Conservation (phyloP, 495 filamentous ascomycete genomes). For the Daldinia vernicosa region DNA sequence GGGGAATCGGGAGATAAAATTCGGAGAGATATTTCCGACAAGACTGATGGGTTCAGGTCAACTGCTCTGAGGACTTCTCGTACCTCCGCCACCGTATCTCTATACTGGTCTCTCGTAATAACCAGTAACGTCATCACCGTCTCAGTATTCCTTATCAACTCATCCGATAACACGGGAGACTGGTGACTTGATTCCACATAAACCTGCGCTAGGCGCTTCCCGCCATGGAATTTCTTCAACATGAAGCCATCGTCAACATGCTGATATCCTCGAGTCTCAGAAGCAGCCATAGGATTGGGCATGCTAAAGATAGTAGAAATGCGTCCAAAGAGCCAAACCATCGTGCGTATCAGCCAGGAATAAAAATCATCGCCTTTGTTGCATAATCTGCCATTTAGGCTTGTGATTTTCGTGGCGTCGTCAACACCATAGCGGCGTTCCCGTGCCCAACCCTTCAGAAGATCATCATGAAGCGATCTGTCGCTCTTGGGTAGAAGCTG, state of each 20-base stretch:
- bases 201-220: conserved; percentile 42
- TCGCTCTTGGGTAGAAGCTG: conserved; percentile 29
- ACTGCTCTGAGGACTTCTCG: conserved; percentile 16
- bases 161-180: conserved; percentile 32
- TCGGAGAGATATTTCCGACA: conserved; percentile 24
- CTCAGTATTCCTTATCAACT: conserved; percentile 18
- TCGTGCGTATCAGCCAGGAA: conserved; percentile 34
- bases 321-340: conserved; percentile 16
- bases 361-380: conserved; percentile 32
- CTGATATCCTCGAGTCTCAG: conserved; percentile 36
- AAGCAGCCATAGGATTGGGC: conserved; percentile 11
- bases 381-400: conserved; percentile 42
- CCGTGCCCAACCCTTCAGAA: conserved; percentile 40
- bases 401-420: conserved; percentile 38
- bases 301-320: conserved; percentile 23
- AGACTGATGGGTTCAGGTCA: conserved; percentile 3
- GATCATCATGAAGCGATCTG: conserved; percentile 7
- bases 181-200: conserved; percentile 29
- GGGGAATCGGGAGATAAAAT: neutral
- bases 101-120: conserved; percentile 6
- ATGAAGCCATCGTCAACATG: conserved; percentile 42
- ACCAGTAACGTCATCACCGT: conserved; percentile 35
- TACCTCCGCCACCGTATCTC: conserved; percentile 9
- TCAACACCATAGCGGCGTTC: conserved; percentile 41
- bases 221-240: conserved; percentile 31